Base-by-base conservation (phyloP, 1,284 basidiomycete species). In the Waitea zeae region DNA sequence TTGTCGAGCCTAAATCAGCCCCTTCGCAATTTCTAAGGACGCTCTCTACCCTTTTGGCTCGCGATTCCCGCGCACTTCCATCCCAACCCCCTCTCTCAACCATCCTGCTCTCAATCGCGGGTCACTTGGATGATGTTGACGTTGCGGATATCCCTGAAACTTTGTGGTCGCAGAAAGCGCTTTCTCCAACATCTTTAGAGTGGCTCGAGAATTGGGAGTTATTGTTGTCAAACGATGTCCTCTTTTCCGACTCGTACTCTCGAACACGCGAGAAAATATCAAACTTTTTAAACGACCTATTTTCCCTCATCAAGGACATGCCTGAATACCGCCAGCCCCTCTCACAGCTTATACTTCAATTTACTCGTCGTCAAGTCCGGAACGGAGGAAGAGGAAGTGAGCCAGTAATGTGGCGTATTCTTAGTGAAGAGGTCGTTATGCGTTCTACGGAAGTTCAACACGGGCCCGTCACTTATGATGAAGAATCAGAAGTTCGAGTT, bases 261-360 rank as follows among this genome's bases (percentile, higher is more conserved):
- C 42, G 59, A n/a, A 81, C 79, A 2, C 58, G 72, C 14, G 46
- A 54, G 18, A 62, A 64, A 11, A 55, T 72, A 36, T 64, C 78
- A 56, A 56, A 61, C 13, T 58, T 64, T 4, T 53, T 83, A 18
- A 56, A 67, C 33, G 50, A 49, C 7, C 68, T 71, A 1, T 78
- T 77, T 45, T 63, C 70, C 12, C 66, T 64, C 27, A 61, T 83
- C 20, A 69, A 64, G 44, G 80, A 82, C 42, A 75, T 81, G 57
- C 64, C 62, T 12, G 51, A 51, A 4, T 80, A 81, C 48, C 63
- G 79, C 29, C 56, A 60, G 34, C 66, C 69, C 1, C 56, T 83
- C 12, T 72, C 68, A 3, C 58, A 67, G 33, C 49, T 78, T 17
- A 62, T 80, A 1, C 62, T 67, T 44, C 56, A 59, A 32, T 66